These are phyloP conservation scores for Bacidia gigantensis DNA, from an alignment of 495 filamentous ascomycete species.

Conservation along the genomic window DNA sequence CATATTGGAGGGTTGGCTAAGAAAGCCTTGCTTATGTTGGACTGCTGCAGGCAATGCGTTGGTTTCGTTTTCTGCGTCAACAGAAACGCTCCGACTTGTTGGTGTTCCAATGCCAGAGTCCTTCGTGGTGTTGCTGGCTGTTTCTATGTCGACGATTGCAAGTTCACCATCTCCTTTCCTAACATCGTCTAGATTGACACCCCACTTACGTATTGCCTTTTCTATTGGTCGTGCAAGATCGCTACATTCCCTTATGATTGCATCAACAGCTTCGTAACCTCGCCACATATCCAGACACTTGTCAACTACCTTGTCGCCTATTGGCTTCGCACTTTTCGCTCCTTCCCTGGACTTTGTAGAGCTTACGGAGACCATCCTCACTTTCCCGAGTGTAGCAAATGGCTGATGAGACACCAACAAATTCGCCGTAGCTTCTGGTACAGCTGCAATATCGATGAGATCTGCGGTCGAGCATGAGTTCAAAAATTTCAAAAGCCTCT, in stretches of 20 bases:
- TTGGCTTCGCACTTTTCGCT: slow-evolving; percentile 36
- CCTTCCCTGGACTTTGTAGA: slow-evolving; percentile 20
- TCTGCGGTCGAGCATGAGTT: slow-evolving; percentile 62
- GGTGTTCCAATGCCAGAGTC: slow-evolving; percentile 71
- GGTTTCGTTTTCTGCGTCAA: slow-evolving; percentile 35
- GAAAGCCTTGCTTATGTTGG: slow-evolving; percentile 36
- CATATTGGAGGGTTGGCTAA: slow-evolving; percentile 65
- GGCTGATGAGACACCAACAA: slow-evolving; percentile 55
- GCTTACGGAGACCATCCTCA: slow-evolving; percentile 45
- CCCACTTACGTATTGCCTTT: slow-evolving; percentile 61
- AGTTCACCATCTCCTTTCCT: slow-evolving; percentile 48
- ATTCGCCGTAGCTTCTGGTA: slow-evolving; percentile 51
- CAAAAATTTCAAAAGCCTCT: slow-evolving; percentile 61
- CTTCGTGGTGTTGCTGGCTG: slow-evolving; percentile 22
- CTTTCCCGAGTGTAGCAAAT: slow-evolving; percentile 46
- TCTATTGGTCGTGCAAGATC: slow-evolving; percentile 52
- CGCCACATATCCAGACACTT: slow-evolving; percentile 57
- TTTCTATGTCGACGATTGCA: slow-evolving; percentile 47
- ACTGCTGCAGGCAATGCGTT: slow-evolving; percentile 20
- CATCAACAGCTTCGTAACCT: slow-evolving; percentile 67
- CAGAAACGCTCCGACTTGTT: slow-evolving; percentile 31
- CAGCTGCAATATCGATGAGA: slow-evolving; percentile 62
- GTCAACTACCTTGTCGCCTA: slow-evolving; percentile 62
- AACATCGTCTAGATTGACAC: slow-evolving; percentile 55
- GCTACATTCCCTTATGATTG: slow-evolving; percentile 59